Percentiles rank a stretch among this genome's conserved stretches.
Conservation (phyloP, 2,329 filamentous ascomycete species). For the Akanthomyces lecanii region DNA sequence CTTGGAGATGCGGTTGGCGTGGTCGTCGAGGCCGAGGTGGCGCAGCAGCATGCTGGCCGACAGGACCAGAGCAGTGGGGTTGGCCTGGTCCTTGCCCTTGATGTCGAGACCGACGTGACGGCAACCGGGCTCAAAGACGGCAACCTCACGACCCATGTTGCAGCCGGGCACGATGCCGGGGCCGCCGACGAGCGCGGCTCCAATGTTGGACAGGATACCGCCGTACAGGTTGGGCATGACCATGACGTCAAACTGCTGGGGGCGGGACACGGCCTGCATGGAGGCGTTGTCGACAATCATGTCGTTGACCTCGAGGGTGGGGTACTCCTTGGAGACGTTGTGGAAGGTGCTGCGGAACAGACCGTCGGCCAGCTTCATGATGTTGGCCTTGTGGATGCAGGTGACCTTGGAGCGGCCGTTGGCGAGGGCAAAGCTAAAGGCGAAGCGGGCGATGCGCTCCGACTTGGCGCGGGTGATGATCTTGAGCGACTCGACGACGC, state of each 20-base stretch:
- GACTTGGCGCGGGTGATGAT: slow-evolving; percentile 99
- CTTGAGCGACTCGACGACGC: slow-evolving; percentile 98
- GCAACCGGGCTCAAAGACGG: slow-evolving; percentile 98
- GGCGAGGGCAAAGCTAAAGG: slow-evolving; percentile 94
- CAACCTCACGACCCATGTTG: slow-evolving; percentile 99
- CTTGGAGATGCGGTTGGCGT: slow-evolving; percentile 97
- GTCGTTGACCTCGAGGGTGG: slow-evolving; percentile 92
- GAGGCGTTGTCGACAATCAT: slow-evolving; percentile 99
- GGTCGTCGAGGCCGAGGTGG: slow-evolving; percentile 94
- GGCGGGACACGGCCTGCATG: slow-evolving; percentile 95
- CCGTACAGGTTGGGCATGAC: slow-evolving; percentile 99
- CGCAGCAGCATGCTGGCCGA: slow-evolving; percentile 96
- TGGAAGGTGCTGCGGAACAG: slow-evolving; percentile 98
- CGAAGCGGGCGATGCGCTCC: slow-evolving; percentile 98
- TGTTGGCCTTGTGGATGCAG: slow-evolving; percentile 99
- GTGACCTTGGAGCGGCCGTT: slow-evolving; percentile 99
- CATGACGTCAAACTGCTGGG: slow-evolving; percentile 99
- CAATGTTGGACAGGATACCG: slow-evolving; percentile 98
- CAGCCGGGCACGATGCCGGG: slow-evolving; percentile 96
- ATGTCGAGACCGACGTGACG: slow-evolving; percentile 99
- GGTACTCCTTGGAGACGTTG: slow-evolving; percentile 88
- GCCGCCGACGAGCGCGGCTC: slow-evolving; percentile 91
- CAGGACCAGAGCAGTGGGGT: slow-evolving; percentile 92
- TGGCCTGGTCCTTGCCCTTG: slow-evolving; percentile 99
- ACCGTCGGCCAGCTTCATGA: slow-evolving; percentile 99